These are phyloP conservation scores for Agaricales sp. DNA, from an alignment of 1,284 basidiomycete genomes.

Conservation along the genomic window DNA sequence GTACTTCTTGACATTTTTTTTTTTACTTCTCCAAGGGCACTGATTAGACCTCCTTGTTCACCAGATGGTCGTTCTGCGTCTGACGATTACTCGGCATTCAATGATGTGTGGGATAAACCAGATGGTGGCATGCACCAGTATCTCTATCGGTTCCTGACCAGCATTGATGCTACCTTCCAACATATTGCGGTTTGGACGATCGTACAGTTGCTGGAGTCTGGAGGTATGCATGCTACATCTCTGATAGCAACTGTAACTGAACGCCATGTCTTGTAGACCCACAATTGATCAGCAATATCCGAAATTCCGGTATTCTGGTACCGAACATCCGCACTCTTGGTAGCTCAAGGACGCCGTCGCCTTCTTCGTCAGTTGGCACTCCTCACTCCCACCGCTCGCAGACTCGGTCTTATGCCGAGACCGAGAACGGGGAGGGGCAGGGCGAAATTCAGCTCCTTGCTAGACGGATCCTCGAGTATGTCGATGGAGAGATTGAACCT, in stretches of 20 bases:
- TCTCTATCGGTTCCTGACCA: slow-evolving; percentile 89
- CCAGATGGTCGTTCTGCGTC: slow-evolving; percentile 67
- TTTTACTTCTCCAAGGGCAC: neutral
- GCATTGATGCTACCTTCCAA: slow-evolving; percentile 97
- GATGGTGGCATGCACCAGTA: slow-evolving; percentile 97
- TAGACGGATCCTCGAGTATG: slow-evolving; percentile 77
- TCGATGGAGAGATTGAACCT: slow-evolving; percentile 61
- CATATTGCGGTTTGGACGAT: slow-evolving; percentile 99
- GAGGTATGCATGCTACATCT: slow-evolving; percentile 38
- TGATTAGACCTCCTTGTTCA: slow-evolving; percentile 4
- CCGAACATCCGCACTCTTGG: slow-evolving; percentile 81
- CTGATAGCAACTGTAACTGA: slow-evolving; percentile 6
- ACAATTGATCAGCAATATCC: slow-evolving; percentile 85
- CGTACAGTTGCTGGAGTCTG: slow-evolving; percentile 92
- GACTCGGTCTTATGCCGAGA: slow-evolving; percentile 66
- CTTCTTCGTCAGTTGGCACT: slow-evolving; percentile 62
- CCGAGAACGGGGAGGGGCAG: slow-evolving; percentile 73
- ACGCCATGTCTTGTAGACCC: slow-evolving; percentile 48
- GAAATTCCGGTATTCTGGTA: slow-evolving; percentile 69
- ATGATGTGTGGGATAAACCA: slow-evolving; percentile 96
- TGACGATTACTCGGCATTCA: slow-evolving; percentile 97
- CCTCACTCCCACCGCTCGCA: slow-evolving; percentile 65
- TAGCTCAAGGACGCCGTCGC: slow-evolving; percentile 60
- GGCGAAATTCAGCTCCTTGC: slow-evolving; percentile 84
- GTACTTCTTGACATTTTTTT: slow-evolving; percentile 30